Conservation (phyloP, 2,329 filamentous ascomycete species). For the Xylariaceae sp. region DNA sequence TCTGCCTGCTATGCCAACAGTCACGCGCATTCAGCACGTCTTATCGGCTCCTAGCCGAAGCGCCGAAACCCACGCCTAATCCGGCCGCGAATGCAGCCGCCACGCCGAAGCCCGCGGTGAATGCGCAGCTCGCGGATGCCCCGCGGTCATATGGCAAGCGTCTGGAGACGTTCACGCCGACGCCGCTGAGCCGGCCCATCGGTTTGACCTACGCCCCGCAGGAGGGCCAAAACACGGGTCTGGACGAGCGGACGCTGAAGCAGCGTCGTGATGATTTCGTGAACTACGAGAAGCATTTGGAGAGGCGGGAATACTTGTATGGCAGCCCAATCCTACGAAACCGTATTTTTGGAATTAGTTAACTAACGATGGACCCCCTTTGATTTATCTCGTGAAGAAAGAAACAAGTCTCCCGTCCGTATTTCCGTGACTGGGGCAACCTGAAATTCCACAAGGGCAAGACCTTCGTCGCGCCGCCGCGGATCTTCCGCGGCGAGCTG, state of each 20-base stretch:
- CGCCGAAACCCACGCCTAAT: slow-evolving; percentile 19
- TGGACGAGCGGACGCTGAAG: slow-evolving; percentile 60
- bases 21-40: slow-evolving; percentile 47
- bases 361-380: slow-evolving; percentile 5
- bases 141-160: slow-evolving; percentile 56
- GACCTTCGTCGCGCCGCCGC: slow-evolving; percentile 77
- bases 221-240: slow-evolving; percentile 74
- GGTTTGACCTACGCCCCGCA: slow-evolving; percentile 70
- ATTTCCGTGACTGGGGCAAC: slow-evolving; percentile 94
- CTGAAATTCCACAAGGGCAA: slow-evolving; percentile 81
- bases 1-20: slow-evolving; percentile 50
- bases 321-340: slow-evolving; percentile 17
- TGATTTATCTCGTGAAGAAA: slow-evolving; percentile 4
- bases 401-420: slow-evolving; percentile 54
- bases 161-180: slow-evolving; percentile 51
- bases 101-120: slow-evolving; percentile 27
- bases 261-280: slow-evolving; percentile 76
- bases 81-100: slow-evolving; percentile 14
- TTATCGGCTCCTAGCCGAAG: slow-evolving; percentile 33
- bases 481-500: slow-evolving; percentile 75
- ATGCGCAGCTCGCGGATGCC: slow-evolving; percentile 49
- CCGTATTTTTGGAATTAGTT: neutral
- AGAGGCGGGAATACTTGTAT: slow-evolving; percentile 69
- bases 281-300: slow-evolving; percentile 78
- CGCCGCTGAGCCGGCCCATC: slow-evolving; percentile 66